Evolutionary conservation across 2,329 filamentous ascomycete species (phyloP).

Genomic region (Penicillium sp.): DNA sequence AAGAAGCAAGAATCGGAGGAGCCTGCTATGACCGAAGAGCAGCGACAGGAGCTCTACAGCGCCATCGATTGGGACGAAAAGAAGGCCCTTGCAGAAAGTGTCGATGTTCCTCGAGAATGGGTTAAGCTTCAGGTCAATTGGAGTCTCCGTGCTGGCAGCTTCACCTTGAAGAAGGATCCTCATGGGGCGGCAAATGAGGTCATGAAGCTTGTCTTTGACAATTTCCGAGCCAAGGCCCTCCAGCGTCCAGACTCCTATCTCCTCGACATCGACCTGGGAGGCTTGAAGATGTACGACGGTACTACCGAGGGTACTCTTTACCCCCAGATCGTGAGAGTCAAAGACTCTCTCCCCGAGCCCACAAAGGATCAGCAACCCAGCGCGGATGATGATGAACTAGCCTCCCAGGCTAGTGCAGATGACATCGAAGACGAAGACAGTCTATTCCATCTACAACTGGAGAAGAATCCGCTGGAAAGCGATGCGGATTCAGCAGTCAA

Average conservation of each 20-base stretch:
- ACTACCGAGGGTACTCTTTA: slow-evolving; percentile 88
- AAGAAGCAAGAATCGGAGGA: slow-evolving; percentile 70
- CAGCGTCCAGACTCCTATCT: slow-evolving; percentile 88
- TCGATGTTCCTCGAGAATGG: slow-evolving; percentile 85
- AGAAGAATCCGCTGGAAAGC: slow-evolving; percentile 90
- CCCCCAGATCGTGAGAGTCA: slow-evolving; percentile 92
- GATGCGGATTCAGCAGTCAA: slow-evolving; percentile 86
- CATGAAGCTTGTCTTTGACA: slow-evolving; percentile 86
- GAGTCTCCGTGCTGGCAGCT: slow-evolving; percentile 90
- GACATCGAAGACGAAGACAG: slow-evolving; percentile 58
- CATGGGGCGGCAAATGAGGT: slow-evolving; percentile 75
- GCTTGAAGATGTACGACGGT: slow-evolving; percentile 89
- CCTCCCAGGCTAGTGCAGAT: slow-evolving; percentile 37
- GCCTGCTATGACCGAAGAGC: slow-evolving; percentile 86
- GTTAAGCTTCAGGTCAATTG: slow-evolving; percentile 90
- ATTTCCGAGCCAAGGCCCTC: slow-evolving; percentile 83
- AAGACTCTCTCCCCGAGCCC: slow-evolving; percentile 65
- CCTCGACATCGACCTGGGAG: slow-evolving; percentile 82
- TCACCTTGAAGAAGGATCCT: slow-evolving; percentile 81
- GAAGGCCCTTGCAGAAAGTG: slow-evolving; percentile 74
- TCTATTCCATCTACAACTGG: slow-evolving; percentile 88
- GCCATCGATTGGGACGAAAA: slow-evolving; percentile 99
- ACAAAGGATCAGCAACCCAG: slow-evolving; percentile 37
- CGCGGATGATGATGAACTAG: slow-evolving; percentile 34
- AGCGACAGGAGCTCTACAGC: slow-evolving; percentile 92